These are phyloP conservation scores for Kalanchoe fedtschenkoi DNA, from an alignment of 164 flowering plant genomes.

Conservation along the genomic window DNA sequence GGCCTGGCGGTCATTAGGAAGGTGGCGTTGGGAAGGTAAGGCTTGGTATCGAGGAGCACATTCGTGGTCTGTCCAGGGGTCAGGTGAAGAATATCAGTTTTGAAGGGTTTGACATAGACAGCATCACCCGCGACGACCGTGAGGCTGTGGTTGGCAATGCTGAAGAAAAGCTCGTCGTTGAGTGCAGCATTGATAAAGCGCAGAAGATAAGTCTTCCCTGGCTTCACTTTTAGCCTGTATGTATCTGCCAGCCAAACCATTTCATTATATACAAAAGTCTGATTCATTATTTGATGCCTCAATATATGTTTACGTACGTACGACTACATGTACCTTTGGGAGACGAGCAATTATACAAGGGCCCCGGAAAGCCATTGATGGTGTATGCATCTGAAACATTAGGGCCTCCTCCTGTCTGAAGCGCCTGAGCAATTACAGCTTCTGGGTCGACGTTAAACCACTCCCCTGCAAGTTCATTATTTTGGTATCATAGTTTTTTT, in stretches of 20 bases:
- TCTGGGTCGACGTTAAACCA: constrained; percentile 7
- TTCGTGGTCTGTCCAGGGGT: constrained; percentile 5
- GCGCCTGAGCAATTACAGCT: constrained; percentile 3
- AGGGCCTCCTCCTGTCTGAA: constrained; percentile 4
- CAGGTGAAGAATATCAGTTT: neutral
- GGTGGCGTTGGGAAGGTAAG: constrained; percentile 6
- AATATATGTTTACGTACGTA: neutral
- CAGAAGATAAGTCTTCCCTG: constrained; percentile 8
- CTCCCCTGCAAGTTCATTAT: constrained; percentile 1
- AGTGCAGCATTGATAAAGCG: constrained; percentile 7
- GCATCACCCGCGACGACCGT: constrained; percentile 4
- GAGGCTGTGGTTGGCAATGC: constrained; percentile 9
- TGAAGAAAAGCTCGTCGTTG: constrained; percentile 8
- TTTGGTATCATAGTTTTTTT: neutral
- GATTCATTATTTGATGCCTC: neutral
- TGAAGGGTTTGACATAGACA: constrained; percentile 1
- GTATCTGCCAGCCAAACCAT: constrained; percentile 6
- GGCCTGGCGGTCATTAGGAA: constrained; percentile 11
- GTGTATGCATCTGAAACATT: constrained; percentile 9
- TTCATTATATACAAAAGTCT: neutral
- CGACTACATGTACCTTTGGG: neutral
- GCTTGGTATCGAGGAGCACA: constrained; percentile 6
- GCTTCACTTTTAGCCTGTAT: constrained; percentile 3
- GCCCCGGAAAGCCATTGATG: constrained; percentile 8
- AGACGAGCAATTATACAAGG: constrained; percentile 6